Conservation (phyloP, 352 stramenopile species). For the Phytophthora europaea region DNA sequence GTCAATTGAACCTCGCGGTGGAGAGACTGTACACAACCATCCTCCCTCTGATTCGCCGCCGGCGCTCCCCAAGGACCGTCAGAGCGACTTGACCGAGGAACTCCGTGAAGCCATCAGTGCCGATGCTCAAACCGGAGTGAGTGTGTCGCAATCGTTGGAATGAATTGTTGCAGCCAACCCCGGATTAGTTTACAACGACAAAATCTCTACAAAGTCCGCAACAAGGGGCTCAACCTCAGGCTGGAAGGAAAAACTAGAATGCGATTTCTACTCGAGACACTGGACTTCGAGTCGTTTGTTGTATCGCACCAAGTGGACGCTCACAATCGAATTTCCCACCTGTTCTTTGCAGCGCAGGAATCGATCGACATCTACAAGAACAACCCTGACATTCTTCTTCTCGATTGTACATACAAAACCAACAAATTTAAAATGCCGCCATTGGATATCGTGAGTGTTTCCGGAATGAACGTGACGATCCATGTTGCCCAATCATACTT, state of each 20-base stretch:
- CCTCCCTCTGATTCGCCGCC: no score
- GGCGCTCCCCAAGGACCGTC: no score
- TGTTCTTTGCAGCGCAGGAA: not conserved
- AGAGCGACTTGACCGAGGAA: no score
- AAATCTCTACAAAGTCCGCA: not conserved
- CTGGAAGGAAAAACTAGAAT: not conserved
- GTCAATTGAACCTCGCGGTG: no score
- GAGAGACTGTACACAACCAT: no score
- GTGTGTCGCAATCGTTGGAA: no score
- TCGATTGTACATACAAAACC: conserved; percentile 24
- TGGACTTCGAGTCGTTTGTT: not conserved
- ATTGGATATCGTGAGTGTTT: conserved; percentile 25
- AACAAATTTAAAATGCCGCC: conserved; percentile 28
- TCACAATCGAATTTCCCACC: not conserved
- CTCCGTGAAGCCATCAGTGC: no score
- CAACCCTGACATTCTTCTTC: conserved; percentile 6
- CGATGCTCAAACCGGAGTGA: no score
- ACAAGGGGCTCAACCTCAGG: not conserved
- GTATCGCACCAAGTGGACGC: not conserved
- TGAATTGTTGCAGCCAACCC: not conserved
- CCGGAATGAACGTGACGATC: conserved; percentile 29
- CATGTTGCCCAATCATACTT: conserved; percentile 29
- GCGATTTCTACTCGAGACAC: not conserved
- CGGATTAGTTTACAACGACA: not conserved
- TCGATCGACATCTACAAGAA: not conserved